Percentiles rank a stretch among this genome's conserved stretches.
Evolutionary conservation across 169 alveolate species (phyloP).

Genomic region (Eimeria acervulina): DNA sequence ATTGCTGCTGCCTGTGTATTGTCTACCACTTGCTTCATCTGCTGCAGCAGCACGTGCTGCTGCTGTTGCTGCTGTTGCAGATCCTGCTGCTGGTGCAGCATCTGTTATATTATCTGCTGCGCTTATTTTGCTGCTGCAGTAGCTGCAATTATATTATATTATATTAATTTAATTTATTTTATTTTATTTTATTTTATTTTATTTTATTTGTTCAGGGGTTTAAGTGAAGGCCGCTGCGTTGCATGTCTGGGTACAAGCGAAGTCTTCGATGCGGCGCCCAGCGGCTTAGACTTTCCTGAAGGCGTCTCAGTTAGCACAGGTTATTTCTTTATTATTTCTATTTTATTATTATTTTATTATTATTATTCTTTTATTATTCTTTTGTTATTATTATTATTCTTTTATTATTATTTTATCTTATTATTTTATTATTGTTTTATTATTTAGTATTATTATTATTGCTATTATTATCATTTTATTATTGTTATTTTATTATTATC

Average conservation of each 20-base stretch:
- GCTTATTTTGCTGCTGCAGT: too few species aligned
- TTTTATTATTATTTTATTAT: background rate
- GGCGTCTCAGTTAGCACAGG: conserved; percentile 89
- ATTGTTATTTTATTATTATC: too few species aligned
- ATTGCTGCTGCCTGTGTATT: background rate
- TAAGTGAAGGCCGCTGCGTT: conserved; percentile 90
- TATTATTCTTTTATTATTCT: background rate
- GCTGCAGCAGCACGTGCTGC: too few species aligned
- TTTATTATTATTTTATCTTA: background rate
- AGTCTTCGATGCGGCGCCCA: conserved; percentile 88
- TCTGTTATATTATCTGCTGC: too few species aligned
- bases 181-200: too few species aligned
- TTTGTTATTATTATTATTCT: background rate
- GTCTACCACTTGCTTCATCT: too few species aligned
- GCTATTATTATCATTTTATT: too few species aligned
- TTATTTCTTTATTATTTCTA: background rate
- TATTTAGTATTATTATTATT: too few species aligned
- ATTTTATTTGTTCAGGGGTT: conserved; percentile 88
- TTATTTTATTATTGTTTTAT: background rate
- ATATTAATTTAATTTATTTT: too few species aligned
- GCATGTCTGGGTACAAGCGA: conserved; percentile 91
- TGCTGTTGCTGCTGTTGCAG: background rate
- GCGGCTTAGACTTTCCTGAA: conserved; percentile 89
- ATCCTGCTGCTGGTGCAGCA: too few species aligned
- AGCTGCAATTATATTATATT: too few species aligned